Conservation (phyloP, 208 protist genomes). For the Trichomonas vaginalis region DNA sequence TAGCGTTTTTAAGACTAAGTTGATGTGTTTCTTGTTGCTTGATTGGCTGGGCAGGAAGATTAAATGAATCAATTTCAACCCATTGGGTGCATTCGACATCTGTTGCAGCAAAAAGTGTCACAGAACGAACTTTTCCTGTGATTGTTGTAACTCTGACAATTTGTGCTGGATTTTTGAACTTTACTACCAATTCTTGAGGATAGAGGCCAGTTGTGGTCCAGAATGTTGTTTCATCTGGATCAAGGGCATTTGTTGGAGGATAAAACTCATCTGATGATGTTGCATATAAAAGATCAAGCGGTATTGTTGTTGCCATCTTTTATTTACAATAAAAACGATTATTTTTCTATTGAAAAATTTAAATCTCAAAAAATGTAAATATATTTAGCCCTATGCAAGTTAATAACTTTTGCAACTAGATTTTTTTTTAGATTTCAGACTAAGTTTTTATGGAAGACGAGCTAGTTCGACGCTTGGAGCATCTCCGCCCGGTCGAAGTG, state of each 20-base stretch:
- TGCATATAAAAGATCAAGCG: background rate
- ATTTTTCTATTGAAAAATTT: no score
- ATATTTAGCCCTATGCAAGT: no score
- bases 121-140: background rate
- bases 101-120: background rate
- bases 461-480: no score
- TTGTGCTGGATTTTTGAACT: constrained; percentile 14
- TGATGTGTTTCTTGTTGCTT: constrained; percentile 16
- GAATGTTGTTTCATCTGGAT: constrained; percentile 1
- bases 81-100: background rate
- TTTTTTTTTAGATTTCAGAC: no score
- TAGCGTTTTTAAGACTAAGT: background rate
- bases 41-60: background rate
- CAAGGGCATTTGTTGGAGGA: background rate
- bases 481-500: background rate
- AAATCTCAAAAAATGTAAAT: no score
- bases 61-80: background rate
- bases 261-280: background rate
- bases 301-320: background rate
- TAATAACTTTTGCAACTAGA: no score
- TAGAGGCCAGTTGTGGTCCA: background rate
- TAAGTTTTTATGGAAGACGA: no score
- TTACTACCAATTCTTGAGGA: background rate
- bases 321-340: no score
- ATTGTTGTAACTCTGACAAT: background rate